phyloP scores from a whole-genome alignment of 176 grass and related monocot species.

The Musa itinerans region DNA sequence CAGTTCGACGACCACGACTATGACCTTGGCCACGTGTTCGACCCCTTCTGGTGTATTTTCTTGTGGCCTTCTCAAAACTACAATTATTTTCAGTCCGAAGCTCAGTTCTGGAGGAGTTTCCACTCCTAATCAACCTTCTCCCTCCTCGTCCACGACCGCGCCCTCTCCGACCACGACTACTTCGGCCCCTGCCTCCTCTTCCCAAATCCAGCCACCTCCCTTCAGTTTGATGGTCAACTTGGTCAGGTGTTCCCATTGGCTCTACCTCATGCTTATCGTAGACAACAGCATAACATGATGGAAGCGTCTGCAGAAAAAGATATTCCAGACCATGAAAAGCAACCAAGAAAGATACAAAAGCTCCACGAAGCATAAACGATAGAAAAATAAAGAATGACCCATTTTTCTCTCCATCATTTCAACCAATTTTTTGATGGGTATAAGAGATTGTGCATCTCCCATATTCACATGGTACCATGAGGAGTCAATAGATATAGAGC shows the following conservation, averaged over 20 bases:
- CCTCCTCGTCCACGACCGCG: slow-evolving; percentile 43
- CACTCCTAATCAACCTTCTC: slow-evolving; percentile 38
- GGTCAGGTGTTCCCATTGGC: slow-evolving; percentile 27
- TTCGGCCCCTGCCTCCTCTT: slow-evolving; percentile 57
- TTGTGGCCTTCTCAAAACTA: slow-evolving; percentile 33
- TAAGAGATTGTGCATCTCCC: not conserved
- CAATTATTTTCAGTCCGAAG: slow-evolving; percentile 32
- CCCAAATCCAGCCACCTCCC: slow-evolving; percentile 27
- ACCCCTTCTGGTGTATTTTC: slow-evolving; percentile 48
- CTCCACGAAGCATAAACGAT: not conserved
- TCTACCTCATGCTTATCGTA: slow-evolving; percentile 46
- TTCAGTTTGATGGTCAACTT: slow-evolving; percentile 26
- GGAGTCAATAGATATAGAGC: too few relatives aligned
- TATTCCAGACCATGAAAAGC: not conserved
- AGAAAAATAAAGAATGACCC: not conserved
- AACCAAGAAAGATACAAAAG: not conserved
- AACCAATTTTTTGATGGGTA: too few relatives aligned
- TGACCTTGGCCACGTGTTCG: slow-evolving; percentile 36
- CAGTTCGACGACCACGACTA: slow-evolving; percentile 53
- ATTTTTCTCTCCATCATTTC: slow-evolving; percentile 22
- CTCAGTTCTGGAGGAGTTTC: slow-evolving; percentile 31
- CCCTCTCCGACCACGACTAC: slow-evolving; percentile 41
- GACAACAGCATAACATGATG: slow-evolving; percentile 42
- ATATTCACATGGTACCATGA: not conserved
- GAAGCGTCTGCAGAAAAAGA: slow-evolving; percentile 51